Evolutionary conservation across 2,329 filamentous ascomycete genomes (phyloP), one percentile per base, ranked within the genome.

Genomic region (Fusarium pseudograminearum): DNA sequence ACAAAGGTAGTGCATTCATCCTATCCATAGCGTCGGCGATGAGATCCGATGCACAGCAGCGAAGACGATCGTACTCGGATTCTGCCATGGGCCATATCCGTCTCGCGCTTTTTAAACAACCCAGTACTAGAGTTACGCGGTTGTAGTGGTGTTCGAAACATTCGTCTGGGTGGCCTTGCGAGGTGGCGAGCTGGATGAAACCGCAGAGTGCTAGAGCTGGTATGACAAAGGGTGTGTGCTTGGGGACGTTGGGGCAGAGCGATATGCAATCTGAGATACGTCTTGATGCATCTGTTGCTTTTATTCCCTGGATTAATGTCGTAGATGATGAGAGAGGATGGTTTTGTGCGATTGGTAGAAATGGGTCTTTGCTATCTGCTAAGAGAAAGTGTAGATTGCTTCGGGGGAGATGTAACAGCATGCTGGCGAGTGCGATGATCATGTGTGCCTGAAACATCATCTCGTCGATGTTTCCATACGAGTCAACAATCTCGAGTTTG

Each of bases 371-470:
- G 11, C 57, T 40, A 4, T 64, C 57, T 9, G 53, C 69, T 1
- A 70, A n/a, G 0, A 68, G 28, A 5, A 67, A 47, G 15, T 71
- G 54, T 0, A 68, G n/a, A 7, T 57, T 70, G 18, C 68, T 71
- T 1, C 72, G 61, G 5, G 72, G 72, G 1, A 74, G 61, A n/a
- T 74, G 72, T 1, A 74, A 36, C 0, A 71, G 31, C 67, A 74
- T 74, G 22, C 61, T 62, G 1, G 72, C 67, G 11, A 74, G 47
- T 1, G 69, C 67, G 1, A 74, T 73, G 15, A 73, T 58, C 44
- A 61, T 58, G 7, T 74, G 67, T 0, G 72, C 72, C 20, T 74
- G 72, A 2, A 74, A 72, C 67, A 74, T 67, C 51, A 74, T 74
- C 24, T 74, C 71, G 18, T 74, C 71, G 1, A 73, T 68, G 3